Evolutionary conservation across 805 yeast genomes (phyloP), one percentile per base, ranked within the genome.

Genomic region (Lachancea lanzarotensis): DNA sequence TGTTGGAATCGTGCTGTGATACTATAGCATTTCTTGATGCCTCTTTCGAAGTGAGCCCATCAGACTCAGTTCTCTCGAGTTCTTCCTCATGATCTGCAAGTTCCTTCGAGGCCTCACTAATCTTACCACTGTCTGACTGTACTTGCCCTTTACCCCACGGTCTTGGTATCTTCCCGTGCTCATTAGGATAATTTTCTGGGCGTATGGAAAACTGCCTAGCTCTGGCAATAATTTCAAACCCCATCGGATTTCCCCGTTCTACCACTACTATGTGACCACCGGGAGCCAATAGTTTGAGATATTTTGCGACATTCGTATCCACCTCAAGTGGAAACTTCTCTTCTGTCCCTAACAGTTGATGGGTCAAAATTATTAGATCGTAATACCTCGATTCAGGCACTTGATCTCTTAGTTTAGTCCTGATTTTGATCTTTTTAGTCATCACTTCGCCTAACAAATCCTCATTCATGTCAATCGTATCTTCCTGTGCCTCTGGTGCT

Each of bases 171-270:
- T 82, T 82, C 0, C 82, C 82, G 33, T 65, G 59, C 51, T 79
- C 84, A 11, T 65, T 63, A 6, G 65, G 70, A 52, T 71, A 71
- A 5, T 77, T 74, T 53, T 84, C 95, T 0, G 97, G 96, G 53
- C 98, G 78, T n/a, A 91, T 68, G 76, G 88, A 78, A 3, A 87
- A 67, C 61, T 91, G 96, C 56, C 98, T 73, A 3, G 97, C 96
- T 43, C 96, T 72, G 0, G 96, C 95, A 46, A 89, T 75, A 2
- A 79, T 72, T 64, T 93, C 98, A 59, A 87, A 87, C 0, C 98
- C 98, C 27, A 81, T 58, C 0, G 97, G 87, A 45, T 84, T 85
- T 2, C 98, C 98, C 50, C 96, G 72, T 66, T 93, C 98, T 2
- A 90, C 67, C 1, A 93, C 60, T 1, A 89, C 81, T 11, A 91